Evolutionary conservation across 441 rosid species (phyloP), one percentile per base, ranked within the genome.

Genomic region (Pelargonium australe): DNA sequence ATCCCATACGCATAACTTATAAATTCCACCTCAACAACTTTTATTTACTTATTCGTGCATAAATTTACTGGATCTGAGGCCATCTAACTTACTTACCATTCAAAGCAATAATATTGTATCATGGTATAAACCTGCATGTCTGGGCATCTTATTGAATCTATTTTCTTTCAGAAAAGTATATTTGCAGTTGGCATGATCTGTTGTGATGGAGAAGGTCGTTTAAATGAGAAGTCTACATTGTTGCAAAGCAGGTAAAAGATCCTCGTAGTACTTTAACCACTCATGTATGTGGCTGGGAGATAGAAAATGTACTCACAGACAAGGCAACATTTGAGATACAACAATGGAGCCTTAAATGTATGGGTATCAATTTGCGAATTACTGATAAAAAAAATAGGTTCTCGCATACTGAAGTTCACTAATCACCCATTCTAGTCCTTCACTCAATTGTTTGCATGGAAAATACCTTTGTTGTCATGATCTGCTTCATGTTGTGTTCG

Each of bases 161-260:
- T 77, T 77, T 73, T 81, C 64, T 23, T 84, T 77, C 92, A 95
- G 98, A 83, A 87, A 78, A 90, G 86, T 74, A 73, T 92, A 60
- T 88, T 95, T 77, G 77, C 95, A 11, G 91, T 88, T 61, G 99
- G 99, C 69, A 92, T 95, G 97, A 85, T 95, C 79, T 89, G 93
- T 74, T 90, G 98, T 77, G 99, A 95, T 67, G 99, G 89, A 68
- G 97, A 95, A 73, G 99, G 98, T 72, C 91, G 83, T 81, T 77
- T 95, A 73, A 95, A 92, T 79, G 98, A 92, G 43, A 89, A 92
- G 72, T 92, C 98, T 57, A 75, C 91, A 78, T 67, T 90, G 82
- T 75, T 92, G 81, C 97, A 92, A 77, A 83, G 95, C 95, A 95
- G 98, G 98, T 90, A 85, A 81, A 17, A 34, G 17, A 41, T 44